These are phyloP conservation scores for Ganoderma multipileum DNA, from an alignment of 1,284 basidiomycete genomes.

Conservation along the genomic window DNA sequence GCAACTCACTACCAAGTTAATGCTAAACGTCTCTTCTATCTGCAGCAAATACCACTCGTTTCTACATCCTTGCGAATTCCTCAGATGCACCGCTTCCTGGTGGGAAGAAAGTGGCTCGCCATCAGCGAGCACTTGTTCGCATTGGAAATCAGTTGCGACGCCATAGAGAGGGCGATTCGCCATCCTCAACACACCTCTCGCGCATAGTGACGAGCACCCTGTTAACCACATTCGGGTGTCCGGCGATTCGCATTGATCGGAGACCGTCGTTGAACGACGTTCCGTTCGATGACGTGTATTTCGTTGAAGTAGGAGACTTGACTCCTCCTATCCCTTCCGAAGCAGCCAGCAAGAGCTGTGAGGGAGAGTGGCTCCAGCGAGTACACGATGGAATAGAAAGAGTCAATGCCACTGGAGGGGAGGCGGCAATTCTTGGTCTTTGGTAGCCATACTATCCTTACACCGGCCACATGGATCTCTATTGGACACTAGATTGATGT, in stretches of 20 bases:
- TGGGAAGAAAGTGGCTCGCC: conserved; percentile 25
- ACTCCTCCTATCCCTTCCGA: conserved; percentile 20
- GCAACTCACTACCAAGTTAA: neutral
- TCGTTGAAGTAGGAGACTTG: conserved; percentile 41
- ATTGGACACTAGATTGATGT: neutral
- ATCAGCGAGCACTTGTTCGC: conserved; percentile 49
- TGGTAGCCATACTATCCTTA: conserved; percentile 31
- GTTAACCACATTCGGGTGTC: conserved; percentile 41
- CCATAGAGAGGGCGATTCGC: conserved; percentile 16
- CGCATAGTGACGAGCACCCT: conserved; percentile 39
- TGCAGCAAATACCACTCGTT: conserved; percentile 69
- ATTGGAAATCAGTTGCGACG: conserved; percentile 32
- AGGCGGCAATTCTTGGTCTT: conserved; percentile 39
- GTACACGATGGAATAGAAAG: conserved; percentile 46
- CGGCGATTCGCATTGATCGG: conserved; percentile 63
- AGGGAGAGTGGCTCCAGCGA: conserved; percentile 37
- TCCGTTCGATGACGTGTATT: conserved; percentile 67
- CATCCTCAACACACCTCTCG: conserved; percentile 30
- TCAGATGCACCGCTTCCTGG: conserved; percentile 34
- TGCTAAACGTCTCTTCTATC: conserved; percentile 9
- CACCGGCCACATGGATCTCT: neutral
- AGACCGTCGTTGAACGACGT: conserved; percentile 55
- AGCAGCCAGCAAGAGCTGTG: conserved; percentile 11
- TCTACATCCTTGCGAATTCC: conserved; percentile 58
- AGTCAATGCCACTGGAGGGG: conserved; percentile 43